Evolutionary conservation across 2,329 filamentous ascomycete species (phyloP), one percentile per base, ranked within the genome.

Genomic region (Fusarium incarnatum): DNA sequence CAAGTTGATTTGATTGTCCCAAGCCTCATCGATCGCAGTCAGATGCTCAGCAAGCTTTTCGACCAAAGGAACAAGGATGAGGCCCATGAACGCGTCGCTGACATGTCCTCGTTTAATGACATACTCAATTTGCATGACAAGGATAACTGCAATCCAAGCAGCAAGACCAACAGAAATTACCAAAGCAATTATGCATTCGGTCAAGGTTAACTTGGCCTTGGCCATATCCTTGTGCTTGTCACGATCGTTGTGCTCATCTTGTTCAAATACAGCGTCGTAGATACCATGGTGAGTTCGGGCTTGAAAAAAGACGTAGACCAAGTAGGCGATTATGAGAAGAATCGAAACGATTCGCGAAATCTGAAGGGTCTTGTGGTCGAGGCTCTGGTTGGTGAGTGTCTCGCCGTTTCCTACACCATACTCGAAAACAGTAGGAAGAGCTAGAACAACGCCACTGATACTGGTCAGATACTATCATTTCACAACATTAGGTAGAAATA

Each of bases 21-120:
- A 95, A 25, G 93, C 93, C 84, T 97, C 93, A 73, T 96, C 92
- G 62, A 97, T 85, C 44, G 93, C 92, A 3, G 92, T 94, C 48
- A 97, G 82, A 79, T 97, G 93, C 79, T 97, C 93, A 15, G 93
- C 93, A 5, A 92, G 90, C 80, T 97, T 97, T 77, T 97, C 94
- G 8, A 96, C 93, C 0, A 97, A 85, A 6, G 92, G 91, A 8
- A 96, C 87, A 1, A 97, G 85, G 70, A 96, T 95, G 40, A 97
- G 83, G 74, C 93, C 86, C 80, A 88, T 86, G 67, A 87, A 87
- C 2, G 86, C 81, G 57, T 87, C 85, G 0, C 84, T 84, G 18
- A 88, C 79, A 60, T 77, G 71, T 22, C 80, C 80, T 23, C 80
- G 71, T 40, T 81, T 72, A 40, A 88, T 85, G 7, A 88, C 87